These are phyloP conservation scores for Blastocystis sp. DNA, from an alignment of 352 stramenopile genomes.

Conservation along the genomic window DNA sequence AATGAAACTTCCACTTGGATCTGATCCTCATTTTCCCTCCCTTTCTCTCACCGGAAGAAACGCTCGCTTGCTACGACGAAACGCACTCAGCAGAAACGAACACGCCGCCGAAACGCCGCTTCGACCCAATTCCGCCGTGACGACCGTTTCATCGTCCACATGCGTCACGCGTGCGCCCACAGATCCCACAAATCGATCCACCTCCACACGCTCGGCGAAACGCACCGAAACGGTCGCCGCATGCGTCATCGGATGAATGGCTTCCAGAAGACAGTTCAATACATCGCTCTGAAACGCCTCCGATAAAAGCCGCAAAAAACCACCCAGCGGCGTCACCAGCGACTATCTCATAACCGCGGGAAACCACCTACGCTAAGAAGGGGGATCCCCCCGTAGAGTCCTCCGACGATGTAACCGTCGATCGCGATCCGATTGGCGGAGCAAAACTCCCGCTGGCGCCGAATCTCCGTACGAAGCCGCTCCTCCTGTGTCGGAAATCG, in stretches of 20 bases:
- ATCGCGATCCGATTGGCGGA: background rate
- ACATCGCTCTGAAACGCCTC: conserved; percentile 9
- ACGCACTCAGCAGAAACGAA: background rate
- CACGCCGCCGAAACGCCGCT: background rate
- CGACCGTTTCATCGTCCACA: background rate
- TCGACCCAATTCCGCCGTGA: background rate
- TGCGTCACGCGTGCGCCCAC: background rate
- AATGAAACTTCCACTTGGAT: background rate
- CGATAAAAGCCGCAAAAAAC: background rate
- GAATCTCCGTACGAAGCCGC: background rate
- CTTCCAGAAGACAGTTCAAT: background rate
- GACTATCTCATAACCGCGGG: too few species aligned
- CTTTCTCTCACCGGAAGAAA: background rate
- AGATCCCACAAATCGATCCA: background rate
- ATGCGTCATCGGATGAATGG: background rate
- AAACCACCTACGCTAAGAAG: background rate
- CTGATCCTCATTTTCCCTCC: background rate
- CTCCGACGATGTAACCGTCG: background rate
- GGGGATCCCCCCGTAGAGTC: background rate
- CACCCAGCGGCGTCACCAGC: background rate
- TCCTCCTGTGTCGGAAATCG: background rate
- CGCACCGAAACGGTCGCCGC: background rate
- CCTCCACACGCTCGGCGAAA: background rate
- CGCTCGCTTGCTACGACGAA: background rate
- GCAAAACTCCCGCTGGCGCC: background rate